Conservation (phyloP, 352 stramenopile genomes). For the Phytophthora boehmeriae region DNA sequence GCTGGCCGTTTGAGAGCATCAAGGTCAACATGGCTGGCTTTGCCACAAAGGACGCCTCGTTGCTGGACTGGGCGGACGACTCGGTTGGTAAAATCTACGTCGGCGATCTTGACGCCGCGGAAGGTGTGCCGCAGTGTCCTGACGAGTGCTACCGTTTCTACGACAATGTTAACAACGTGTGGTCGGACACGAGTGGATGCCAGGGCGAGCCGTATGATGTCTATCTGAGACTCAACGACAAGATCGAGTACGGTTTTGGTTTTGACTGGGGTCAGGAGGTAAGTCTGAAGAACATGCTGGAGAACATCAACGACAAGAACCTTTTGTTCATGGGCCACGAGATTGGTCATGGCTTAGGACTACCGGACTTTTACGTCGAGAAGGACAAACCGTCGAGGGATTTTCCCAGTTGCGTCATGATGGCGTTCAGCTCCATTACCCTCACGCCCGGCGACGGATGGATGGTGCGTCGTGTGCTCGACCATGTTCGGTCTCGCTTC, state of each 20-base stretch:
- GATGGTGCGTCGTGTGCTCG: conserved; percentile 35
- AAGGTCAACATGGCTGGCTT: conserved; percentile 31
- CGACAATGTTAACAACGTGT: conserved; percentile 13
- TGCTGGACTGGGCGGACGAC: conserved; percentile 41
- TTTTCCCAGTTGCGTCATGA: background rate
- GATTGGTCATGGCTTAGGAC: conserved; percentile 26
- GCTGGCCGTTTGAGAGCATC: conserved; percentile 30
- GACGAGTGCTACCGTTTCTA: conserved; percentile 37
- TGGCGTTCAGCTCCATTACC: background rate
- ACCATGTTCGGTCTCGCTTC: conserved; percentile 25
- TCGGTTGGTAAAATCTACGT: conserved; percentile 36
- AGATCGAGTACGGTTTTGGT: conserved; percentile 17
- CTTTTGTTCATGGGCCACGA: conserved; percentile 30
- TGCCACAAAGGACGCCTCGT: conserved; percentile 15
- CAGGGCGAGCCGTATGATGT: conserved; percentile 32
- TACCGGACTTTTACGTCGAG: background rate
- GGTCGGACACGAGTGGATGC: conserved; percentile 31
- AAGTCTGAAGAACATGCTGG: conserved; percentile 4
- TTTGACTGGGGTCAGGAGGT: conserved; percentile 20
- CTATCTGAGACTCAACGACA: conserved; percentile 28
- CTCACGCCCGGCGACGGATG: conserved; percentile 31
- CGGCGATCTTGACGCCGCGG: conserved; percentile 23
- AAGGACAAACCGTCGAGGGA: background rate
- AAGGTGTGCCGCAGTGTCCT: conserved; percentile 29
- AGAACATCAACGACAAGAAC: conserved; percentile 1